These are phyloP conservation scores for Candida labiduridarum DNA, from an alignment of 1,139 yeast species.

Conservation along the genomic window DNA sequence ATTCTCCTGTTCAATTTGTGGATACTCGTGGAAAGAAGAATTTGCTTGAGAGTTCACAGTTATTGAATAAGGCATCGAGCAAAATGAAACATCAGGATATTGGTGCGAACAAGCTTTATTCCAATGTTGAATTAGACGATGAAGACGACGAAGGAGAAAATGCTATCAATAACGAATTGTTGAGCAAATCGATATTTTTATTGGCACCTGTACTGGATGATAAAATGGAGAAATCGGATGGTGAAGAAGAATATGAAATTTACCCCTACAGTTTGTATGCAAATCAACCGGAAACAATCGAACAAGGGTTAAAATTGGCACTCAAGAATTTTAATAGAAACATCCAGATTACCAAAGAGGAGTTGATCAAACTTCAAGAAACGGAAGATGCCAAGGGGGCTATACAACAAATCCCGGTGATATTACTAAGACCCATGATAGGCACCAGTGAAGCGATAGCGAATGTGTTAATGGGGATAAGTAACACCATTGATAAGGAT, in stretches of 20 bases:
- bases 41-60: conserved; percentile 16
- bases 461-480: conserved; percentile 78
- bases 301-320: conserved; percentile 74
- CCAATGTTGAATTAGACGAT: conserved; percentile 33
- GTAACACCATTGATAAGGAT: conserved; percentile 76
- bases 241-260: conserved; percentile 22
- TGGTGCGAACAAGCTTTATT: conserved; percentile 29
- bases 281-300: conserved; percentile 73
- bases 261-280: conserved; percentile 65
- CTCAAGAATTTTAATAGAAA: conserved; percentile 73
- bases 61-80: conserved; percentile 14
- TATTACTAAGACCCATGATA: conserved; percentile 80
- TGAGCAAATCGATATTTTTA: conserved; percentile 19
- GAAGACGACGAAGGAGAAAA: conserved; percentile 21
- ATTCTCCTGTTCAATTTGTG: conserved; percentile 8
- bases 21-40: conserved; percentile 5
- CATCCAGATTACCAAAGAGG: conserved; percentile 64
- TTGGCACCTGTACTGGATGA: conserved; percentile 17
- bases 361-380: conserved; percentile 59
- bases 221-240: conserved; percentile 30
- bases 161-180: conserved; percentile 16
- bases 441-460: conserved; percentile 93
- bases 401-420: conserved; percentile 76
- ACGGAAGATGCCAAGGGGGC: conserved; percentile 64
- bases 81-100: conserved; percentile 20